These are phyloP conservation scores for Lactarius sp. DNA, from an alignment of 768 basidiomycete genomes.

Conservation along the genomic window DNA sequence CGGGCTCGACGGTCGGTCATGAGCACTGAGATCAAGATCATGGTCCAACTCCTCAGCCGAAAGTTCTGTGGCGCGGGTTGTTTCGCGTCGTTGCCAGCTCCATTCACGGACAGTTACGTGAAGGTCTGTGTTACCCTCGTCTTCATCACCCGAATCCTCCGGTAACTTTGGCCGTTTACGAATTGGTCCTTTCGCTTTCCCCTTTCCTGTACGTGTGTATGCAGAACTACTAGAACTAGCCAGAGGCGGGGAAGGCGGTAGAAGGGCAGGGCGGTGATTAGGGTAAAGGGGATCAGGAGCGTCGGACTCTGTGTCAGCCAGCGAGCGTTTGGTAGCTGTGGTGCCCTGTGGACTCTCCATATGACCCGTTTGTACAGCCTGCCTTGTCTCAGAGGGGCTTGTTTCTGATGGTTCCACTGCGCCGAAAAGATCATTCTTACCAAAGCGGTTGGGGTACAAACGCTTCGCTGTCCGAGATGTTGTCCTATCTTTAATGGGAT, in stretches of 20 bases:
- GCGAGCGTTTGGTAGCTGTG: slow-evolving; percentile 10
- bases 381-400: slow-evolving; percentile 4
- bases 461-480: slow-evolving; percentile 13
- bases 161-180: slow-evolving; percentile 50
- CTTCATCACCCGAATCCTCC: slow-evolving; percentile 29
- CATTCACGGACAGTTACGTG: slow-evolving; percentile 32
- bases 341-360: neutral
- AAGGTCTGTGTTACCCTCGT: slow-evolving; percentile 28
- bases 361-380: neutral
- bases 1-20: slow-evolving; percentile 20
- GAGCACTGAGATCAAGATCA: slow-evolving; percentile 15
- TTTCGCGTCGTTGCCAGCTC: slow-evolving; percentile 24
- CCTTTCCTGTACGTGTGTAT: slow-evolving; percentile 34
- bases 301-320: slow-evolving; percentile 9
- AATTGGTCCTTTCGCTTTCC: slow-evolving; percentile 32
- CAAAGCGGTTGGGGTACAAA: slow-evolving; percentile 12
- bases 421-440: slow-evolving; percentile 22
- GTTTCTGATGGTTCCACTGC: slow-evolving; percentile 5
- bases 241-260: slow-evolving; percentile 70
- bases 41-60: slow-evolving; percentile 21
- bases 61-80: slow-evolving; percentile 5
- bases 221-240: slow-evolving; percentile 25
- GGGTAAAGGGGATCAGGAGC: slow-evolving; percentile 25
- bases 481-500: neutral
- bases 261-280: slow-evolving; percentile 32